Evolutionary conservation across 345 rosid species (phyloP).

Genomic region (Moricandia arvensis): DNA sequence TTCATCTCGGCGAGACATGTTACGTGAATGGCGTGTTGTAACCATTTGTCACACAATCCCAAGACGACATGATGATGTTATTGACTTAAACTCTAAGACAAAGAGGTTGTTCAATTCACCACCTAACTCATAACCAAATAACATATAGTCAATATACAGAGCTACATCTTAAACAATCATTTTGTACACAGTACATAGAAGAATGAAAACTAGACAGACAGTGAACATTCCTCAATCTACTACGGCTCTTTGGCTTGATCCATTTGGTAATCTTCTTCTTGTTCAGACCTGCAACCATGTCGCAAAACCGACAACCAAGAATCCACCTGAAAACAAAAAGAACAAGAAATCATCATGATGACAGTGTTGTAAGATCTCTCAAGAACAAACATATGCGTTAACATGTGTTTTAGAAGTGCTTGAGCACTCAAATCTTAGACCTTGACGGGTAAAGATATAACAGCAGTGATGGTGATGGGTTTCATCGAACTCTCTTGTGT

Average conservation of each 20-base stretch:
- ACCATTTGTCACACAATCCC: background rate
- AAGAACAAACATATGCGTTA: background rate
- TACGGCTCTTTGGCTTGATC: constrained; percentile 22
- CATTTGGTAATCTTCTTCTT: constrained; percentile 45
- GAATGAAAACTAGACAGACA: constrained; percentile 16
- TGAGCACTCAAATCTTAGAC: constrained; percentile 82
- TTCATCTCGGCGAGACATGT: background rate
- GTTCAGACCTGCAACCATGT: constrained; percentile 47
- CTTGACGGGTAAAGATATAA: constrained; percentile 71
- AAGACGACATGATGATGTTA: background rate
- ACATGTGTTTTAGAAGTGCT: constrained; percentile 58
- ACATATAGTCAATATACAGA: background rate
- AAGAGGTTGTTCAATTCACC: background rate
- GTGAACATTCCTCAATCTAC: constrained; percentile 41
- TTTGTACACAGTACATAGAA: constrained; percentile 40
- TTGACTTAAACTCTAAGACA: background rate
- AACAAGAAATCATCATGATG: background rate
- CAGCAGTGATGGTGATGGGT: constrained; percentile 53
- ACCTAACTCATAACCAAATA: constrained; percentile 2
- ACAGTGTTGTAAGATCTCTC: background rate
- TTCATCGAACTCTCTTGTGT: constrained; percentile 63
- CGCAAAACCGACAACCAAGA: constrained; percentile 66
- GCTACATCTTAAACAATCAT: constrained; percentile 3
- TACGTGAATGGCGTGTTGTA: background rate
- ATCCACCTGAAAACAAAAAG: constrained; percentile 50